Percentiles rank a stretch among this genome's conserved stretches.
phyloP scores from a whole-genome alignment of 805 yeast genomes.

The Pichia manshurica region DNA sequence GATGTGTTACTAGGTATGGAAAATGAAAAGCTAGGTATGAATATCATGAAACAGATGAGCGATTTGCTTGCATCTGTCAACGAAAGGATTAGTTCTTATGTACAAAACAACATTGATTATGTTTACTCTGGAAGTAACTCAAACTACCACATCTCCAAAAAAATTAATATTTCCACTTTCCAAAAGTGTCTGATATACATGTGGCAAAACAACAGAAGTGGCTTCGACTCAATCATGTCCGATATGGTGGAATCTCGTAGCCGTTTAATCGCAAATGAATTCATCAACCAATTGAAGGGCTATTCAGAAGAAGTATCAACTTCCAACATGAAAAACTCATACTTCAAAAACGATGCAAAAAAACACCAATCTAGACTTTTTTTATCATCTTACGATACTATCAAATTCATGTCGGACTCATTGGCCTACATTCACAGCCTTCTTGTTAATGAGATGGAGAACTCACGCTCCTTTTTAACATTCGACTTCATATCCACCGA shows the following conservation, averaged over 20 bases:
- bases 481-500: slow-evolving; percentile 21
- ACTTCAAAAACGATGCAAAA: slow-evolving; percentile 5
- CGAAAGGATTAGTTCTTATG: slow-evolving; percentile 43
- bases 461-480: slow-evolving; percentile 57
- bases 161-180: slow-evolving; percentile 19
- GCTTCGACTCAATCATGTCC: slow-evolving; percentile 53
- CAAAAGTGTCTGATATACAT: slow-evolving; percentile 30
- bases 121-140: slow-evolving; percentile 21
- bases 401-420: slow-evolving; percentile 78
- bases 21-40: slow-evolving; percentile 58
- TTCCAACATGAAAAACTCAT: slow-evolving; percentile 3
- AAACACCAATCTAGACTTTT: slow-evolving; percentile 40
- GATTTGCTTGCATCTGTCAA: slow-evolving; percentile 47
- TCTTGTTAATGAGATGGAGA: slow-evolving; percentile 82
- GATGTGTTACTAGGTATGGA: slow-evolving; percentile 65
- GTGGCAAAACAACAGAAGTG: slow-evolving; percentile 36
- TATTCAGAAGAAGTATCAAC: slow-evolving; percentile 21
- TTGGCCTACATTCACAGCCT: slow-evolving; percentile 83
- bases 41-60: slow-evolving; percentile 56
- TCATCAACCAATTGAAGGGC: slow-evolving; percentile 49
- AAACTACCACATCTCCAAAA: slow-evolving; percentile 17
- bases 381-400: slow-evolving; percentile 70
- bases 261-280: slow-evolving; percentile 58
- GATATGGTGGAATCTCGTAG: slow-evolving; percentile 69
- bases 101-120: slow-evolving; percentile 27